Conservation (phyloP, 1,284 basidiomycete species). For the Moesziomyces sp. region DNA sequence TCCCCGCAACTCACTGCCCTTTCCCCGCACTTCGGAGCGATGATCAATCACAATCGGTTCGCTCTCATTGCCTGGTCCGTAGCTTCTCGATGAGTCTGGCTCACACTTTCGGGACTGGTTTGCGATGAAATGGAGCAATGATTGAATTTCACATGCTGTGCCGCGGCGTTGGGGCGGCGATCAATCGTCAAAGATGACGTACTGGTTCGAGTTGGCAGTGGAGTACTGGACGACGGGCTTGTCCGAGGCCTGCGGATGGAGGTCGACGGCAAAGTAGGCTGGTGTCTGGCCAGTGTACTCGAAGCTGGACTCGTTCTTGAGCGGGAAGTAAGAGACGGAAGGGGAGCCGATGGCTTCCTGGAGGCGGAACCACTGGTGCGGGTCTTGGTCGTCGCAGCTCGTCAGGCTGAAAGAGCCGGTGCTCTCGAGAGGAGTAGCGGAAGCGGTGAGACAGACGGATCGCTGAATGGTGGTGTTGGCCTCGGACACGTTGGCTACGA, state of each 20-base stretch:
- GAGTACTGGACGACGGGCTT: constrained; percentile 9
- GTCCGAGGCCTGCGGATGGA: constrained; percentile 8
- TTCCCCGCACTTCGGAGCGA: constrained; percentile 25
- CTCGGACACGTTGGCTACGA: constrained; percentile 14
- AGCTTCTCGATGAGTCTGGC: no score
- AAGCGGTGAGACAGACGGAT: constrained; percentile 16
- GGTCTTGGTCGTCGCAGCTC: constrained; percentile 21
- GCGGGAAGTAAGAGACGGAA: constrained; percentile 22
- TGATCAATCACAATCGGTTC: constrained; percentile 2
- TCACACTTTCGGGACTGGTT: no score
- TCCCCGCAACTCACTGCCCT: constrained; percentile 29
- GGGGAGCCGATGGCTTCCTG: constrained; percentile 24
- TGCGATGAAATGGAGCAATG: background rate
- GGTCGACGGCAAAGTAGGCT: constrained; percentile 16
- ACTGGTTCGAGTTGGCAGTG: constrained; percentile 7
- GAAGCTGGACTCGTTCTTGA: constrained; percentile 27
- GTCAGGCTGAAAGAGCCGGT: constrained; percentile 4
- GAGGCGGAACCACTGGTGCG: constrained; percentile 35
- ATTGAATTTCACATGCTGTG: background rate
- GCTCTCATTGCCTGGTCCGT: no score
- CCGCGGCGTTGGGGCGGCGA: background rate
- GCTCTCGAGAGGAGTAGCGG: background rate
- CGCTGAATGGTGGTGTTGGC: background rate
- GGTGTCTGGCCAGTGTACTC: constrained; percentile 29
- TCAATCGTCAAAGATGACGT: constrained; percentile 15